These are phyloP conservation scores for Coemansia sp. DNA, from an alignment of 192 early-diverging fungal genomes.

Conservation along the genomic window DNA sequence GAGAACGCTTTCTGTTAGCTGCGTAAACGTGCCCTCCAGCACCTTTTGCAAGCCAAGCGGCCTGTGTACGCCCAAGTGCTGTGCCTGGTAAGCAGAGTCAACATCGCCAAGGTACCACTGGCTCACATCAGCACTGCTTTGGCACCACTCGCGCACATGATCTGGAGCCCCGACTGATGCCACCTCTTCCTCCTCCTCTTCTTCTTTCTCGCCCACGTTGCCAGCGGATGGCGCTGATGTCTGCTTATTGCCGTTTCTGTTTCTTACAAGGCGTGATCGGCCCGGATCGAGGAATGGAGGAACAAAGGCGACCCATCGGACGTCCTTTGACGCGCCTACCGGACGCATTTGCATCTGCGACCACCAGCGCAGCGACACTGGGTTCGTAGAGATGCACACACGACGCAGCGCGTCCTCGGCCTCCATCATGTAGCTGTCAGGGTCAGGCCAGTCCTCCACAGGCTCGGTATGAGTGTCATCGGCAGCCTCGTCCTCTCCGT, in stretches of 20 bases:
- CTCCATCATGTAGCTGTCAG: slow-evolving; percentile 29
- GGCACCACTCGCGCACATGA: slow-evolving; percentile 19
- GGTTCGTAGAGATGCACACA: slow-evolving; percentile 32
- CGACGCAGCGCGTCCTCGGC: slow-evolving; percentile 50
- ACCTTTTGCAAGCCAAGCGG: slow-evolving; percentile 24
- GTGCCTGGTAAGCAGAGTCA: slow-evolving; percentile 45
- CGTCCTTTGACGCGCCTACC: slow-evolving; percentile 45
- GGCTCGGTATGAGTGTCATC: slow-evolving; percentile 10
- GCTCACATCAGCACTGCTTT: slow-evolving; percentile 8
- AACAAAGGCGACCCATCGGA: slow-evolving; percentile 40
- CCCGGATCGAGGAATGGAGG: slow-evolving; percentile 9
- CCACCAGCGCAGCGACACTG: slow-evolving; percentile 50
- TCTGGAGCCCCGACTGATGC: not conserved
- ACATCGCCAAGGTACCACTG: slow-evolving; percentile 43
- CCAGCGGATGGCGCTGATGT: not conserved
- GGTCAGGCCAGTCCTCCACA: slow-evolving; percentile 43
- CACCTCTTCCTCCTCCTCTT: not conserved
- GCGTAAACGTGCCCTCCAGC: slow-evolving; percentile 34
- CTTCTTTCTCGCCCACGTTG: not conserved
- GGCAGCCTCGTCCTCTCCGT: slow-evolving; percentile 22
- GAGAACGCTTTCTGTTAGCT: slow-evolving; percentile 11
- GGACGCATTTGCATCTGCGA: slow-evolving; percentile 51
- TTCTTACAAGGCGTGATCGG: not conserved
- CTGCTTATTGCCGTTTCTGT: not conserved
- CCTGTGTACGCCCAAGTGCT: slow-evolving; percentile 42